Evolutionary conservation across 2,329 filamentous ascomycete genomes (phyloP), one percentile per base, ranked within the genome.

Genomic region (Trichoderma koningii): DNA sequence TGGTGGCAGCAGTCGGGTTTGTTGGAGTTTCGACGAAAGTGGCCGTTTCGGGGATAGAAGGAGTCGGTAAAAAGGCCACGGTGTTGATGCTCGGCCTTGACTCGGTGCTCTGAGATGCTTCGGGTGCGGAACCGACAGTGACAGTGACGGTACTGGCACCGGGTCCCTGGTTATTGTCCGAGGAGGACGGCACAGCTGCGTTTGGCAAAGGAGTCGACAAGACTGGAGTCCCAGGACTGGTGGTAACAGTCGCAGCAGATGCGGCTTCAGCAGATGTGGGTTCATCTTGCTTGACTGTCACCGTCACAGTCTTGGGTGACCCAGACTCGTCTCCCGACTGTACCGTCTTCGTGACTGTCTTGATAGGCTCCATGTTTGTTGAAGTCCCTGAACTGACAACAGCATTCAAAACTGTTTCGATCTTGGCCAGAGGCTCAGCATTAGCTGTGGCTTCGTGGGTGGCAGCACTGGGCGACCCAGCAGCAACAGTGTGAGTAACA

Each of bases 261-360:
- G 62, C n/a, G 3, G 19, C n/a, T 15, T 34, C 14, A 15, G 28
- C 21, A 26, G 47, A 34, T 17, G 45, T 57, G 3, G 30, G 21
- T 7, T 60, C 60, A 14, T 41, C 41, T 23, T 57, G 65, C 3
- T 19, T 45, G 15, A 55, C 17, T 9, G 66, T 67, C 15, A 70
- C 52, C 23, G 67, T 67, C 30, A 70, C 65, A 1, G 70, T 70
- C 68, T 66, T 65, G 26, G 67, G 67, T 5, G 53, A 44, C 15
- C 63, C 34, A 7, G 55, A 47, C 3, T 34, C 23, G 10, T 60
- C 62, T 21, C 21, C 69, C 38, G 69, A 68, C 9, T 71, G 69
- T 28, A 73, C 62, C 3, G 70, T 72, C 65, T 71, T 70, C 28
- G 69, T 73, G 50, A 71, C 42, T 12, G 48, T 52, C 26, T 48